Evolutionary conservation across 2,329 filamentous ascomycete genomes (phyloP), one percentile per base, ranked within the genome.

Genomic region (Polytolypa hystricis): DNA sequence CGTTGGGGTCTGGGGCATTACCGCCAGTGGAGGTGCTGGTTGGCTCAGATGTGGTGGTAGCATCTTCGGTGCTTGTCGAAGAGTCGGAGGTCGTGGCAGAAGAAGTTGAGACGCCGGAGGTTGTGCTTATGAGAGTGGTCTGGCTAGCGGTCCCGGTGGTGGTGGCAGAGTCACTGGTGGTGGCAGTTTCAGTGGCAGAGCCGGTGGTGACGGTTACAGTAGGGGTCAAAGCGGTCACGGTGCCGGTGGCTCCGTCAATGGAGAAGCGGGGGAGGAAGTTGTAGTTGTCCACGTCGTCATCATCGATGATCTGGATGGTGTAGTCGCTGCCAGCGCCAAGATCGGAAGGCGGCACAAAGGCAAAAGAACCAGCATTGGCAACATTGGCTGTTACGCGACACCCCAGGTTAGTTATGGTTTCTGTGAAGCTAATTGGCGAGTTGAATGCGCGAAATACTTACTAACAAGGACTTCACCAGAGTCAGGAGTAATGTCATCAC

Each of bases 201-300:
- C 48, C 33, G 27, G 48, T 41, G n/a, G 61, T 50, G 32, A 53
- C 51, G 33, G 51, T 45, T 31, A 49, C 30, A 5, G 27, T 35
- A 17, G 48, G 32, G n/a, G n/a, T n/a, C 55, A 52, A 10, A 48
- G 40, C 33, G 12, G 33, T 47, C 3, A 53, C 48, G 11, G 56
- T 57, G n/a, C 57, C 64, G 39, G 61, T 64, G 42, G 58, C 56
- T 42, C 63, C 66, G 9, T 65, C 49, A 38, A 74, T 57, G 25
- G 61, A 56, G 56, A 74, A 74, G 42, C 61, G 62, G 5, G 66
- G 64, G 23, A 64, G 65, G 61, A 68, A 74, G 62, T 74, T 74
- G 53, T 55, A 58, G 42, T 63, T 49, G 33, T 35, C 41, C 6
- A 57, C 33, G 54, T 73, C 48, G 5, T 45, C 44, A 46, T 70